Conservation (phyloP, 2,329 filamentous ascomycete genomes). For the Plectosphaerella sp. region DNA sequence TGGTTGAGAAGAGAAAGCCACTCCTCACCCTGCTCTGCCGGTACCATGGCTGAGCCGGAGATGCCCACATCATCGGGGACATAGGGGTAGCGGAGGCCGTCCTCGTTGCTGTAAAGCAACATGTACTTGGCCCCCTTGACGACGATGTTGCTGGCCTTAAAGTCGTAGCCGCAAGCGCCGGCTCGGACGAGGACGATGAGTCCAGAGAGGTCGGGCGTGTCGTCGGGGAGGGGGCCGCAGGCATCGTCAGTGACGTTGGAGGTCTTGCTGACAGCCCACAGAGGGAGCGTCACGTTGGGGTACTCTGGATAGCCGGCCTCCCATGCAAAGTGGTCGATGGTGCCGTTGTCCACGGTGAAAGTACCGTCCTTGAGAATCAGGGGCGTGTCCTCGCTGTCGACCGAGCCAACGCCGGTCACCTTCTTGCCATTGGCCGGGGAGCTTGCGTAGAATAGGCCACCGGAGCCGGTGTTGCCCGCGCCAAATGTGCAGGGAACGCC, state of each 20-base stretch:
- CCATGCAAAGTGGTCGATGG: conserved; percentile 9
- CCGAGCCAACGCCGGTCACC: conserved; percentile 17
- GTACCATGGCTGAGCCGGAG: conserved; percentile 11
- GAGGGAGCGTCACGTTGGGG: conserved; percentile 7
- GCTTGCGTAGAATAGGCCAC: conserved; percentile 15
- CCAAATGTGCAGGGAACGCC: conserved; percentile 22
- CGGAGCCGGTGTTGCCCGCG: conserved; percentile 17
- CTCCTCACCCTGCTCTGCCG: conserved; percentile 13
- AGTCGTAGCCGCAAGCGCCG: conserved; percentile 26
- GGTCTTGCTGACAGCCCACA: conserved; percentile 4
- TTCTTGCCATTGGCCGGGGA: conserved; percentile 17
- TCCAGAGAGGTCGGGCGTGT: conserved; percentile 28
- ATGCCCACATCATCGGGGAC: conserved; percentile 5
- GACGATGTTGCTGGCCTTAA: conserved; percentile 31
- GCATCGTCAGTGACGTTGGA: conserved; percentile 3
- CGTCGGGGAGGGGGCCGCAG: conserved; percentile 3
- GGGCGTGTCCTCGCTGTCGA: conserved; percentile 17
- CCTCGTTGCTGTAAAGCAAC: conserved; percentile 27
- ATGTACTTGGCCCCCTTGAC: conserved; percentile 35
- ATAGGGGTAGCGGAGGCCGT: neutral
- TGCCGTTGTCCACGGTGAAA: conserved; percentile 1
- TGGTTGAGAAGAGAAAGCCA: conserved; percentile 7
- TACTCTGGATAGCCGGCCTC: conserved; percentile 2
- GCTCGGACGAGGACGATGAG: conserved; percentile 33
- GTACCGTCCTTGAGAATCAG: conserved; percentile 2